A percentile compares a stretch with the other conserved stretches of the same genome.
These are phyloP conservation scores for Lanmaoa rubissima DNA, from an alignment of 768 basidiomycete species.

Conservation along the genomic window DNA sequence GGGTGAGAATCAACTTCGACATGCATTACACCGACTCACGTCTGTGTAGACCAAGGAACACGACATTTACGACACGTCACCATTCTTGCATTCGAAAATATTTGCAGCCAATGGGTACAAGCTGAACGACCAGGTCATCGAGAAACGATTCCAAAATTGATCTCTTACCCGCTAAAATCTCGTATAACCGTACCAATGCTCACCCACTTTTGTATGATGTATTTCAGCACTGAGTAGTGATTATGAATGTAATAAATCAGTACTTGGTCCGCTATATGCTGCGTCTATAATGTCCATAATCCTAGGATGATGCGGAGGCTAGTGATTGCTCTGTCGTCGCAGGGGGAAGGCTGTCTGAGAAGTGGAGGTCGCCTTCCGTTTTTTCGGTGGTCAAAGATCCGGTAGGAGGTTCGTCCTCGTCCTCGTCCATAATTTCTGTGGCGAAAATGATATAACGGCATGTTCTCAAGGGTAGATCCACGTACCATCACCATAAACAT, in stretches of 20 bases:
- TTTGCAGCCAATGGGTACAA: constrained; percentile 91
- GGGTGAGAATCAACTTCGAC: constrained; percentile 49
- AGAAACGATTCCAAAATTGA: constrained; percentile 64
- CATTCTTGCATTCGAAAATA: constrained; percentile 83
- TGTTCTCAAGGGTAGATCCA: constrained; percentile 3
- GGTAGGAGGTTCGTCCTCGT: constrained; percentile 45
- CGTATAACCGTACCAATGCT: constrained; percentile 1
- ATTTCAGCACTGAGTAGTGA: constrained; percentile 30
- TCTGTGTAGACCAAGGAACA: constrained; percentile 83
- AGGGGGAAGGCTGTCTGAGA: constrained; percentile 2
- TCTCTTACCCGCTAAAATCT: constrained; percentile 4
- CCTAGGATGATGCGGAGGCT: constrained; percentile 18
- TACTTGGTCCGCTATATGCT: constrained; percentile 13
- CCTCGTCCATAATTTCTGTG: constrained; percentile 68
- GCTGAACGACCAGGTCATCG: constrained; percentile 59
- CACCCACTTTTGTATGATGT: constrained; percentile 16
- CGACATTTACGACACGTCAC: constrained; percentile 87
- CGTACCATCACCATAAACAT: constrained; percentile 93
- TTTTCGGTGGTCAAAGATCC: constrained; percentile 5
- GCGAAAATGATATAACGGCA: constrained; percentile 3
- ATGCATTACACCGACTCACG: constrained; percentile 8
- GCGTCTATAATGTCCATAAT: constrained; percentile 22
- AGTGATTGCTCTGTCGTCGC: constrained; percentile 9
- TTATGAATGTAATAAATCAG: constrained; percentile 29
- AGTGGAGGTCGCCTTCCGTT: constrained; percentile 3